Conservation (phyloP, 1,284 basidiomycete genomes). For the Peniophora sp. region DNA sequence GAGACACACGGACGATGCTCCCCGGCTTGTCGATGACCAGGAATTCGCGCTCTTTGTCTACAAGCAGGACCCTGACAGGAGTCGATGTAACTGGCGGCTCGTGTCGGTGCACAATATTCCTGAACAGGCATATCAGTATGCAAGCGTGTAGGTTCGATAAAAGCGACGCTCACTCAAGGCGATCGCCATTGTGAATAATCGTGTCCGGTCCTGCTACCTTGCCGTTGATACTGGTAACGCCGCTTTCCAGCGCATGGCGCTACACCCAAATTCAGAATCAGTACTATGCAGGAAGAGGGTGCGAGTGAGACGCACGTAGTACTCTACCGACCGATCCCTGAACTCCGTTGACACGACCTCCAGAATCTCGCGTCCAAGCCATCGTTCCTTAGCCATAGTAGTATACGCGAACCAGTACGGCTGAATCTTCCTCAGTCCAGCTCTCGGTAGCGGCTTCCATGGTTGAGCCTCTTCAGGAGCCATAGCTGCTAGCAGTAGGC, state of each 20-base stretch:
- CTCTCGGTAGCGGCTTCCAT: conserved; percentile 13
- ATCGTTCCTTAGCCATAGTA: conserved; percentile 89
- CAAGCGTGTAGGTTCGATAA: conserved; percentile 5
- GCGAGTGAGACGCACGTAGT: conserved; percentile 62
- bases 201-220: conserved; percentile 73
- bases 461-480: conserved; percentile 22
- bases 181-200: conserved; percentile 81
- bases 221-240: conserved; percentile 92
- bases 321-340: conserved; percentile 84
- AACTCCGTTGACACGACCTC: conserved; percentile 89
- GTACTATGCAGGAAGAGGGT: background rate
- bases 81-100: conserved; percentile 92
- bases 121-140: conserved; percentile 22
- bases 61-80: conserved; percentile 74
- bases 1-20: conserved; percentile 66
- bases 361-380: conserved; percentile 78
- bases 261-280: conserved; percentile 23
- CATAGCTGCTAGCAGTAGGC: conserved; percentile 43
- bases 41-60: conserved; percentile 75
- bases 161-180: conserved; percentile 65
- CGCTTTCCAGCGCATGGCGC: conserved; percentile 90
- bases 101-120: conserved; percentile 91
- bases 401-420: conserved; percentile 82
- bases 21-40: conserved; percentile 95
- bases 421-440: conserved; percentile 60